Evolutionary conservation across 108 stramenopile genomes (phyloP).

Genomic region (Pseudonitzschia delicatissima): DNA sequence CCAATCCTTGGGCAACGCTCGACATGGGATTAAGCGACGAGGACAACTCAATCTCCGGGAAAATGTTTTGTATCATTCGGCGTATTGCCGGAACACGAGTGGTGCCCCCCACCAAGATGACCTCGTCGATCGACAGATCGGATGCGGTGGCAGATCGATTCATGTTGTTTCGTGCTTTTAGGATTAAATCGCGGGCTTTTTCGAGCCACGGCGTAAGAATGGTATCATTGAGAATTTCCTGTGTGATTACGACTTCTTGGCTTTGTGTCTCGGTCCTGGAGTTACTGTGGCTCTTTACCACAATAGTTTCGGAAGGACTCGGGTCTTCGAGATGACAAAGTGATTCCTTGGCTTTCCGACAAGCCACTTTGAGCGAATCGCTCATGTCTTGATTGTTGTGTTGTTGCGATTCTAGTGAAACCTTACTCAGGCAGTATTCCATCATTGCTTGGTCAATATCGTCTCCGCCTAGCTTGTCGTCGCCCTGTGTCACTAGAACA

Average conservation of each 20-base stretch:
- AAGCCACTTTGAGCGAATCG: slow-evolving; percentile 29
- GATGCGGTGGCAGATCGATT: not conserved
- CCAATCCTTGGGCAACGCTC: slow-evolving; percentile 78
- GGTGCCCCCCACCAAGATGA: slow-evolving; percentile 77
- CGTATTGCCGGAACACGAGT: slow-evolving; percentile 71
- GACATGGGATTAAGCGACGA: slow-evolving; percentile 67
- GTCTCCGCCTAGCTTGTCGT: slow-evolving; percentile 70
- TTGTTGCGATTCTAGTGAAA: slow-evolving; percentile 11
- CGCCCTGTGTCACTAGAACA: slow-evolving; percentile 66
- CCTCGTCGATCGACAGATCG: slow-evolving; percentile 53
- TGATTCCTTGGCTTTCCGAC: slow-evolving; percentile 70
- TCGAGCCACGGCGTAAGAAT: slow-evolving; percentile 29
- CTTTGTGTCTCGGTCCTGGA: not conserved
- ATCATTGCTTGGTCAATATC: slow-evolving; percentile 70
- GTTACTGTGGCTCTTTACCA: not conserved
- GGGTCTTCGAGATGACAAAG: slow-evolving; percentile 53
- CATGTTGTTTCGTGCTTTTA: slow-evolving; percentile 24
- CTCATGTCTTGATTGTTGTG: not conserved
- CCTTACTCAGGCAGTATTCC: slow-evolving; percentile 22
- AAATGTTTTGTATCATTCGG: slow-evolving; percentile 54
- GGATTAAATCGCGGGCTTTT: slow-evolving; percentile 22
- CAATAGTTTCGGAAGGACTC: slow-evolving; percentile 21
- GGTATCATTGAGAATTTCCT: slow-evolving; percentile 14
- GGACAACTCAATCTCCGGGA: slow-evolving; percentile 60
- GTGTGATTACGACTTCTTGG: slow-evolving; percentile 9